A percentile compares a stretch with the other conserved stretches of the same genome.
Evolutionary conservation across 306 rosid species (phyloP).

Genomic region (Crataegus laevigata): DNA sequence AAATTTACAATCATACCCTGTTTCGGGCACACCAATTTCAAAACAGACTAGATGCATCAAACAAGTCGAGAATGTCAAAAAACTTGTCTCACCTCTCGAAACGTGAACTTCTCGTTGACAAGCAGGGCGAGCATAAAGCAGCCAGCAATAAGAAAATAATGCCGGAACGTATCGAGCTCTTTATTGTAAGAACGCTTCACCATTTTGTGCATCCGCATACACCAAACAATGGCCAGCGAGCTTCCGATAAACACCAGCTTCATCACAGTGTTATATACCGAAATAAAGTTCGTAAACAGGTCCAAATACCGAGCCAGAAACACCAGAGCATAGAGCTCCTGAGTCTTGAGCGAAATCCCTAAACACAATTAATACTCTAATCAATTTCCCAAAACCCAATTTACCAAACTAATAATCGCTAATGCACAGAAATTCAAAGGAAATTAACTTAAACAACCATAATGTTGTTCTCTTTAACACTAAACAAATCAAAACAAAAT

Average conservation of each 20-base stretch:
- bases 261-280: conserved; percentile 74
- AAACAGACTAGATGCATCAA: not conserved
- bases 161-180: conserved; percentile 77
- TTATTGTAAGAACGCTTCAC: conserved; percentile 69
- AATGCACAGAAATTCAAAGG: not conserved
- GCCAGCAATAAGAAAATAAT: conserved; percentile 50
- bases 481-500: not conserved
- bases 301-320: conserved; percentile 83
- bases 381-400: not conserved
- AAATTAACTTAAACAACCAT: not conserved
- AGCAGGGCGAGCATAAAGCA: conserved; percentile 59
- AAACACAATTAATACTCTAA: not conserved
- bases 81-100: conserved; percentile 50
- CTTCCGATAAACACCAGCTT: conserved; percentile 73
- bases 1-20: conserved; percentile 4
- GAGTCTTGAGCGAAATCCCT: conserved; percentile 96
- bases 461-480: not conserved
- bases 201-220: conserved; percentile 57
- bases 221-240: conserved; percentile 72
- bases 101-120: conserved; percentile 62
- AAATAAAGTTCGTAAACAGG: conserved; percentile 71
- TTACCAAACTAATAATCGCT: not conserved
- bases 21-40: not conserved
- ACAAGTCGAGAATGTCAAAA: not conserved
- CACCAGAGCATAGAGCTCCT: conserved; percentile 76